Conservation (phyloP, 441 rosid genomes). For the Euphorbia celastroides region DNA sequence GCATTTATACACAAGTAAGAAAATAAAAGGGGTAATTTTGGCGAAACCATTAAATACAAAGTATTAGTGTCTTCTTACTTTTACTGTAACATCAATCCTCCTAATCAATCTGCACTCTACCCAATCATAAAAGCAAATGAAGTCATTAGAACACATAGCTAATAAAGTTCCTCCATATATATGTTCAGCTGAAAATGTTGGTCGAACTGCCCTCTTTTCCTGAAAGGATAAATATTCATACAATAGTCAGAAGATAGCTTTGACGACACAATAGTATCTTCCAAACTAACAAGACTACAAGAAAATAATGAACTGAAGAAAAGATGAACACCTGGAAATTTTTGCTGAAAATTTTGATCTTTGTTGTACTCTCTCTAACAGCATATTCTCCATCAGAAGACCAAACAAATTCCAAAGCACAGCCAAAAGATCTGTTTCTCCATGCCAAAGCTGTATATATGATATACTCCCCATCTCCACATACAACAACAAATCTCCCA, state of each 20-base stretch:
- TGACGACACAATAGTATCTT: not conserved
- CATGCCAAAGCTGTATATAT: conserved; percentile 98
- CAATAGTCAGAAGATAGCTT: not conserved
- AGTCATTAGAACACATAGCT: conserved; percentile 98
- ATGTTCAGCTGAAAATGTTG: conserved; percentile 90
- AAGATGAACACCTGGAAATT: conserved; percentile 72
- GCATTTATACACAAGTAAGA: conserved; percentile 23
- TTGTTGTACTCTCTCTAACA: conserved; percentile 90
- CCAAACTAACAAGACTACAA: not conserved
- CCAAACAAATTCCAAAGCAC: conserved; percentile 95
- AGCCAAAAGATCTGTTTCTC: conserved; percentile 99
- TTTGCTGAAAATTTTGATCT: conserved; percentile 90
- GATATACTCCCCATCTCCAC: conserved; percentile 98
- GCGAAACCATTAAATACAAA: conserved; percentile 16
- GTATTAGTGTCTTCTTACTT: conserved; percentile 45
- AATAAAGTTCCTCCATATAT: conserved; percentile 85
- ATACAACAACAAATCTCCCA: conserved; percentile 97
- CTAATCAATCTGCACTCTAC: conserved; percentile 95
- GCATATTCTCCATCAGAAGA: conserved; percentile 98
- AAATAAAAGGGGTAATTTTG: conserved; percentile 6
- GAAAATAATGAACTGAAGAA: conserved; percentile 2
- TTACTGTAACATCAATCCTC: conserved; percentile 91
- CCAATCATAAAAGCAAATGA: conserved; percentile 99
- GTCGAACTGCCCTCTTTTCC: conserved; percentile 88
- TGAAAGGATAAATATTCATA: conserved; percentile 30